Percentiles rank a stretch among this genome's conserved stretches.
Evolutionary conservation across 2,329 filamentous ascomycete species (phyloP).

Genomic region (Penicillium sp.): DNA sequence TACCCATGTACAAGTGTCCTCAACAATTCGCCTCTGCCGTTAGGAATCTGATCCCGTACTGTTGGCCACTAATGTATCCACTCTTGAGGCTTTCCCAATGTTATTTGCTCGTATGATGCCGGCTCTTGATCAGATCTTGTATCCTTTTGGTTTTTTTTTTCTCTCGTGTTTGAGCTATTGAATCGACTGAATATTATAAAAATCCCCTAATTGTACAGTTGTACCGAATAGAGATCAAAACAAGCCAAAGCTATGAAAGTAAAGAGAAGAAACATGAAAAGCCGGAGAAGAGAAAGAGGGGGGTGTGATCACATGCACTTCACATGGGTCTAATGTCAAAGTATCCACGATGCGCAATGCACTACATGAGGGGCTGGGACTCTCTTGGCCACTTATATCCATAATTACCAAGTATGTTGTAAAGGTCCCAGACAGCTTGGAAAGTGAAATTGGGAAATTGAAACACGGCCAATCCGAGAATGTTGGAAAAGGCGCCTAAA

Average conservation of each 20-base stretch:
- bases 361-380: not conserved
- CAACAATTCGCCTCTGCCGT: slow-evolving; percentile 3
- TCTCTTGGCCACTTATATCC: not conserved
- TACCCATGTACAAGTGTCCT: not conserved
- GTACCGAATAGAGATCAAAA: not conserved
- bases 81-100: not conserved
- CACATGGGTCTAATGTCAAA: not conserved
- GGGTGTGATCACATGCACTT: slow-evolving; percentile 5
- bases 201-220: not conserved
- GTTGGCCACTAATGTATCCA: slow-evolving; percentile 9
- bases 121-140: not conserved
- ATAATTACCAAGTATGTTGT: not conserved
- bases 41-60: slow-evolving; percentile 4
- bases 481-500: not conserved
- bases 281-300: not conserved
- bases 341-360: not conserved
- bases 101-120: slow-evolving; percentile 1
- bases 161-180: not conserved
- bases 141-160: no score
- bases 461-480: not conserved
- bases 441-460: not conserved
- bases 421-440: not conserved
- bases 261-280: not conserved
- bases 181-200: not conserved
- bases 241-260: not conserved